phyloP scores from a whole-genome alignment of 768 basidiomycete species.

The Lactarius hengduanensis region DNA sequence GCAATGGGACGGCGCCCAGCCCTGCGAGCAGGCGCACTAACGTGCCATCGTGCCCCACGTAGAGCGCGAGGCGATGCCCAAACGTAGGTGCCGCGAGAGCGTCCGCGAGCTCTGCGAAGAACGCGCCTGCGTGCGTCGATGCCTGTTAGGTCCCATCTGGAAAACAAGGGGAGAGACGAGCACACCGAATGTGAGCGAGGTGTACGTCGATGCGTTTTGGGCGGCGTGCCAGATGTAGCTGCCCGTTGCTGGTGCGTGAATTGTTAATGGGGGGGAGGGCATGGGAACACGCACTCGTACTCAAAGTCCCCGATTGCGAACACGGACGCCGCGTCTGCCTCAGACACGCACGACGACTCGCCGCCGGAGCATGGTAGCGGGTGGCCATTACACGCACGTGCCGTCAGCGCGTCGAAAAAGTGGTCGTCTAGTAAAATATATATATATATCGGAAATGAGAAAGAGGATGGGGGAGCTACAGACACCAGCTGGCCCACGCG shows the following conservation, averaged over 20 bases:
- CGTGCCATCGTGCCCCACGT: constrained; percentile 50
- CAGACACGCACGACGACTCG: constrained; percentile 37
- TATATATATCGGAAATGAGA: background rate
- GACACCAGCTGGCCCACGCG: constrained; percentile 51
- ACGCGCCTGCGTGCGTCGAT: constrained; percentile 38
- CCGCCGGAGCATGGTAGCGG: constrained; percentile 45
- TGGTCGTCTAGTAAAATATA: constrained; percentile 41
- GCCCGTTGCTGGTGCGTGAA: background rate
- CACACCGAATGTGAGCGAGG: constrained; percentile 45
- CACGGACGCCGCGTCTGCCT: constrained; percentile 39
- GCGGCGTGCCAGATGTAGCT: constrained; percentile 54
- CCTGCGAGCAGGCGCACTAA: constrained; percentile 43
- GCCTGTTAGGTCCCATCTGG: background rate
- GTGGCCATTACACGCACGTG: constrained; percentile 47
- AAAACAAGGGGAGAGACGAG: background rate
- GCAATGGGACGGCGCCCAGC: constrained; percentile 38
- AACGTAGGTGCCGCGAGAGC: constrained; percentile 38
- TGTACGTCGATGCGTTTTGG: constrained; percentile 44
- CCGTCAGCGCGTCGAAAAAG: constrained; percentile 52
- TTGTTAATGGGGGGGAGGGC: background rate
- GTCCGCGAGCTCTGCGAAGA: constrained; percentile 45
- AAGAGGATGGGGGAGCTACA: constrained; percentile 18
- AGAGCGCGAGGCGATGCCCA: constrained; percentile 40
- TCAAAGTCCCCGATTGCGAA: constrained; percentile 42
- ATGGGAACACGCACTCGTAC: constrained; percentile 37